Evolutionary conservation across 805 yeast genomes (phyloP), one percentile per base, ranked within the genome.

Genomic region (Vanderwaltozyma tropicalis): DNA sequence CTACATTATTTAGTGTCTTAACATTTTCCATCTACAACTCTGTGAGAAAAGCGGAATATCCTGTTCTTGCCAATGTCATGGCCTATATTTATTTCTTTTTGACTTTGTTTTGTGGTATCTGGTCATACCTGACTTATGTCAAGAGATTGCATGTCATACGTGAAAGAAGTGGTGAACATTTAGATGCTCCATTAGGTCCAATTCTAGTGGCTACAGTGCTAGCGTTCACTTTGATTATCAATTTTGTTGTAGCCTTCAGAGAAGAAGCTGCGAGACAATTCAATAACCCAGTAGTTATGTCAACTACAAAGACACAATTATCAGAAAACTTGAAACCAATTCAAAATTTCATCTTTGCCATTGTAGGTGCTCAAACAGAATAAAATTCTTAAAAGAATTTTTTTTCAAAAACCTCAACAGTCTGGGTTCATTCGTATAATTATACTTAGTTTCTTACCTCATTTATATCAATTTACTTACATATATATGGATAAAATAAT

Each of bases 181-280:
- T 89, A 50, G 97, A 89, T 63, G 88, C 85, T 33, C 79, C 94
- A 37, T 53, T 82, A 40, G 98, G 98, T 11, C 98, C 98, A 0
- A 55, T 92, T 36, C 66, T 88, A 13, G 71, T 92, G 30, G 84
- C 92, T 4, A 42, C 67, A 19, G 87, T 84, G 11, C 71, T 89
- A 41, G 60, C 81, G 7, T 49, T 72, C 32, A 80, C 89, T 4
- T 67, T 89, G 49, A 53, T 71, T 9, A 56, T 86, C 45, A 88
- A 88, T 61, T 89, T 87, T 50, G 66, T 71, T 22, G 75, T 78
- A 38, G 85, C 92, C 12, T 67, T 77, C 56, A 69, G 58, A 47
- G 61, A 61, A 28, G 63, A 67, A 11, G 61, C 59, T n/a, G 28
- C 7, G 17, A 34, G 13, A 16, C 36, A 24, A 16, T 15, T 21